Base-by-base conservation (phyloP, 805 yeast species). In the Cyberlindnera samutprakarnensis region DNA sequence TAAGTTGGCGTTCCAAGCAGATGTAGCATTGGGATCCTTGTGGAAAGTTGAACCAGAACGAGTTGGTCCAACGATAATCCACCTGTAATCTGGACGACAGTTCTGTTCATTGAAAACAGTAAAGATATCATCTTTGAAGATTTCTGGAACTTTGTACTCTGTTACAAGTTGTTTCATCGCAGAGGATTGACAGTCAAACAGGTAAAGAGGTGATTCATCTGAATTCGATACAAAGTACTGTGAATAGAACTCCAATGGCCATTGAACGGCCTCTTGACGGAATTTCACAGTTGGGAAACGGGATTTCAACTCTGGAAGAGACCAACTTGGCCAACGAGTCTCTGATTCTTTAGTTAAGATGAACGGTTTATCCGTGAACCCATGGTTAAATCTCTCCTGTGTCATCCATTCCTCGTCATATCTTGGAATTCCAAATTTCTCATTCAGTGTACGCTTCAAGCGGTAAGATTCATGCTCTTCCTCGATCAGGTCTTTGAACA, bases 31-130 rank as follows among this genome's bases (percentile, higher is more conserved):
- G 7, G 96, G 96, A 49, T 87, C 96, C 47, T 88, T 87, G 54
- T 87, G 96, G 55, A 86, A 87, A 0, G 94, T 81, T 1, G 94
- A 83, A 0, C 96, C 96, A 7, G 86, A 75, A 30, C 94, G 57
- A 14, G 61, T 64, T 2, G 94, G 87, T 0, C 96, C 96, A 7
- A 82, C 68, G 28, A 88, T 88, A 15, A 87, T 60, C 96, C 96
- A 87, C n/a, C 90, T 71, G 53, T 82, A 80, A 54, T 87, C 95
- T 1, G 96, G 96, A 30, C 96, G 63, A 44, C 82, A 77, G 6
- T 30, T 19, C 1, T 42, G 38, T n/a, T 34, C 38, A 44, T 43
- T 53, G 36, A 80, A 70, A n/a, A 75, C 53, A 16, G 64, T 66
- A 55, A 84, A 84, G 28, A 70, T 64, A 53, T 84, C 94, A 13